phyloP scores from a whole-genome alignment of 768 basidiomycete species.

The Podaxis sp. region DNA sequence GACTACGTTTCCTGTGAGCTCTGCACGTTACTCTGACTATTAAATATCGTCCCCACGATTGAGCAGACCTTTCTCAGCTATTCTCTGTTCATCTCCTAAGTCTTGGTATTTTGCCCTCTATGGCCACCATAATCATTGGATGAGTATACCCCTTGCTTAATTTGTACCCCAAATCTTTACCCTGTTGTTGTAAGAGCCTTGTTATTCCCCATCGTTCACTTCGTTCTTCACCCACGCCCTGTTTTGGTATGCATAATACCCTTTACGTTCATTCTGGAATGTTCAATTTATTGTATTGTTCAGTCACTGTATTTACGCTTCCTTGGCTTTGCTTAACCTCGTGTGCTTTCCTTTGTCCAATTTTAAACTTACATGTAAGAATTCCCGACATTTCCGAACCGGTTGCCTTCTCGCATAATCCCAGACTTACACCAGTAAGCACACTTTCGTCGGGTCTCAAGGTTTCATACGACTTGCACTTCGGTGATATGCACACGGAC shows the following conservation, averaged over 20 bases:
- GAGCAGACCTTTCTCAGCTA: background rate
- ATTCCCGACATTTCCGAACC: too few species aligned
- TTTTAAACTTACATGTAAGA: background rate
- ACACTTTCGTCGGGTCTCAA: too few species aligned
- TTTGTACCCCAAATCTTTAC: background rate
- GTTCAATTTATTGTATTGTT: background rate
- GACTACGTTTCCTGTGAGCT: background rate
- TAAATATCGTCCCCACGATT: background rate
- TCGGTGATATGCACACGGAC: too few species aligned
- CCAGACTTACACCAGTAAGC: too few species aligned
- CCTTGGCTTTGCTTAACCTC: background rate
- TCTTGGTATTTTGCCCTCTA: too few species aligned
- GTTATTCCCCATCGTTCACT: background rate
- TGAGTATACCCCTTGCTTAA: slow-evolving; percentile 11
- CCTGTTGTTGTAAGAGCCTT: background rate
- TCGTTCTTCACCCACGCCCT: background rate
- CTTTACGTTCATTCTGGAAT: slow-evolving; percentile 1
- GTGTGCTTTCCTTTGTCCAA: background rate
- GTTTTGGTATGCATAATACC: background rate
- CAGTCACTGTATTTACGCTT: slow-evolving; percentile 1
- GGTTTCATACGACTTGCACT: too few species aligned
- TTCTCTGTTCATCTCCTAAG: background rate
- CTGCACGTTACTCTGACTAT: background rate
- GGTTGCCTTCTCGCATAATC: too few species aligned
- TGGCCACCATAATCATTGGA: background rate